phyloP scores from a whole-genome alignment of 768 basidiomycete genomes.

The Gyrodon lividus region DNA sequence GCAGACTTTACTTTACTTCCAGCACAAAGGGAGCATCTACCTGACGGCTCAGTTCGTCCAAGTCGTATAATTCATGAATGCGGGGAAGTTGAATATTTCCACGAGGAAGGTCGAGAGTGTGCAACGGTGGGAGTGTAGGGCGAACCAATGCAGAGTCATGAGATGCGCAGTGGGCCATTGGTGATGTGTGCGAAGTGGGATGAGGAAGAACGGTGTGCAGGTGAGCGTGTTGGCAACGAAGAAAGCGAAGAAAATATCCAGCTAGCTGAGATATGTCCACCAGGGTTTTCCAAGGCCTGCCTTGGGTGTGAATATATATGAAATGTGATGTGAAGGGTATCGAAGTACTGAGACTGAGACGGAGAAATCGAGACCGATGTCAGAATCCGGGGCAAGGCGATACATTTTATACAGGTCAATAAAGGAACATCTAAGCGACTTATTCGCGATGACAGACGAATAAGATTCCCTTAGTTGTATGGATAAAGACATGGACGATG shows the following conservation, averaged over 20 bases:
- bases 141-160: conserved; percentile 34
- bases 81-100: conserved; percentile 8
- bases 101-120: conserved; percentile 42
- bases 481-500: conserved; percentile 10
- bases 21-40: conserved; percentile 7
- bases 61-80: conserved; percentile 13
- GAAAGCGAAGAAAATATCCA: conserved; percentile 6
- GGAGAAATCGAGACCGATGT: conserved; percentile 7
- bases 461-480: not conserved
- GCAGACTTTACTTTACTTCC: not conserved
- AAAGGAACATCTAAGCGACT: conserved; percentile 9
- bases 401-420: conserved; percentile 13
- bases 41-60: conserved; percentile 4
- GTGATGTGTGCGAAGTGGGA: not conserved
- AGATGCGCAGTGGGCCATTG: conserved; percentile 13
- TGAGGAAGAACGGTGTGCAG: not conserved
- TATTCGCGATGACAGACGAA: conserved; percentile 1
- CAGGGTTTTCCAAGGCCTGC: conserved; percentile 21
- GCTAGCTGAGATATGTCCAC: conserved; percentile 13
- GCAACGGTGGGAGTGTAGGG: conserved; percentile 54
- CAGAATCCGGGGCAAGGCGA: conserved; percentile 1
- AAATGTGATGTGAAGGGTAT: conserved; percentile 7
- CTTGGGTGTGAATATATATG: conserved; percentile 16
- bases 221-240: not conserved
- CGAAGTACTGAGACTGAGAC: conserved; percentile 5